These are phyloP conservation scores for Rhodotorula sp. DNA, from an alignment of 1,284 basidiomycete species.

Conservation along the genomic window DNA sequence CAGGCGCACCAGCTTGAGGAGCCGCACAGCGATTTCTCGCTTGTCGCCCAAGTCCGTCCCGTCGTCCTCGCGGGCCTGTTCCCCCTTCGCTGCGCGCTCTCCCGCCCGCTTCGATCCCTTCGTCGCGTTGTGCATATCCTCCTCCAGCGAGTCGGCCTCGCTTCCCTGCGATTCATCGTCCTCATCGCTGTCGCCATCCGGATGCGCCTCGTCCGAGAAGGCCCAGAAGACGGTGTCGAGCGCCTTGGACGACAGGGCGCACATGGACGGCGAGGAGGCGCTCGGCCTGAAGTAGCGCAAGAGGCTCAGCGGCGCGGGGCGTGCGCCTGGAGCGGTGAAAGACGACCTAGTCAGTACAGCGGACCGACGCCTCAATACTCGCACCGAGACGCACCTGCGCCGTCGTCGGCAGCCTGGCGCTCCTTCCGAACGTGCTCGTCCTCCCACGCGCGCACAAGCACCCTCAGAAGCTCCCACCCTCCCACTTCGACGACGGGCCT, in stretches of 20 bases:
- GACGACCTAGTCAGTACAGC: background rate
- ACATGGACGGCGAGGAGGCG: background rate
- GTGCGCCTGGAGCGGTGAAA: background rate
- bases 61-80: constrained; percentile 3
- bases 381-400: background rate
- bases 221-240: constrained; percentile 35
- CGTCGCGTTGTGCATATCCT: background rate
- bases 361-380: background rate
- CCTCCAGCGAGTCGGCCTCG: too few relatives aligned
- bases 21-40: constrained; percentile 2
- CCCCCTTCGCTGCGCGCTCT: background rate
- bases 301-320: constrained; percentile 17
- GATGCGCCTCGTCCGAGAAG: background rate
- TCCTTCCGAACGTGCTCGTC: constrained; percentile 14
- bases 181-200: background rate
- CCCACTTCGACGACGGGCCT: constrained; percentile 3
- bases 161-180: background rate
- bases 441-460: constrained; percentile 26
- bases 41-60: constrained; percentile 22
- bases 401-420: accelerated
- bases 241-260: constrained; percentile 25
- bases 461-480: constrained; percentile 23
- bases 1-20: constrained; percentile 20
- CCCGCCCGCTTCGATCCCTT: background rate
- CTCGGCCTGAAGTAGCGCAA: constrained; percentile 31